phyloP scores from a whole-genome alignment of 2,329 filamentous ascomycete genomes.

The Cordyceps pruinosa region DNA sequence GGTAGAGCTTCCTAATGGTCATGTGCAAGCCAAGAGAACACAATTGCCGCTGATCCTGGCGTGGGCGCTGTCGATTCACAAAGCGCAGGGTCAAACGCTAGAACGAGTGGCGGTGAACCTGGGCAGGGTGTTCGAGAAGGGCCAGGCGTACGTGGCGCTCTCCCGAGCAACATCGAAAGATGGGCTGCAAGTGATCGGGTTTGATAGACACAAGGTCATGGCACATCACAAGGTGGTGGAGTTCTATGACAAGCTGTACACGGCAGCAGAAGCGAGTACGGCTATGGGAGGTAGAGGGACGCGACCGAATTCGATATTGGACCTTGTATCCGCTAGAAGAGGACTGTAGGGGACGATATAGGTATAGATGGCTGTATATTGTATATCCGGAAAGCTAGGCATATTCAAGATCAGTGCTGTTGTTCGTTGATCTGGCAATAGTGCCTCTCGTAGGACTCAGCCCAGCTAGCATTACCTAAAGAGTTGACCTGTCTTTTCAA shows the following conservation, averaged over 20 bases:
- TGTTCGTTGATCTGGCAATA: too few relatives aligned
- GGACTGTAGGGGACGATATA: conserved; percentile 12
- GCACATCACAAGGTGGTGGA: conserved; percentile 79
- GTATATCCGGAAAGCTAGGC: too few relatives aligned
- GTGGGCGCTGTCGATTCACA: conserved; percentile 96
- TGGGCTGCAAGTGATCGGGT: conserved; percentile 80
- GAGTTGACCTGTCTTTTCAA: too few relatives aligned
- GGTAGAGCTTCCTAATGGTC: conserved; percentile 90
- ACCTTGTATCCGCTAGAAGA: conserved; percentile 32
- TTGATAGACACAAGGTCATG: conserved; percentile 87
- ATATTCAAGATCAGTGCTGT: too few relatives aligned
- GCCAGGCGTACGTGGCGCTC: conserved; percentile 93
- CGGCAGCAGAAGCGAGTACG: conserved; percentile 51
- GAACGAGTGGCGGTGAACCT: conserved; percentile 93
- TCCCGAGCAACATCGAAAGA: conserved; percentile 84
- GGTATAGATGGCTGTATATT: not conserved
- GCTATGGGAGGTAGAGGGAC: conserved; percentile 17
- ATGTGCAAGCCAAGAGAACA: conserved; percentile 79
- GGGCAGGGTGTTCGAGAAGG: conserved; percentile 89
- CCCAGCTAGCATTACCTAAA: not conserved
- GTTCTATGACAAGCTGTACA: conserved; percentile 80
- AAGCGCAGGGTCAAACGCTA: conserved; percentile 91
- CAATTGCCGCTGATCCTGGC: conserved; percentile 86
- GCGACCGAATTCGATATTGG: conserved; percentile 30
- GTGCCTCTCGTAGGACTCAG: too few relatives aligned